Evolutionary conservation across 495 filamentous ascomycete genomes (phyloP).

Genomic region (Penicillium verhagenii): DNA sequence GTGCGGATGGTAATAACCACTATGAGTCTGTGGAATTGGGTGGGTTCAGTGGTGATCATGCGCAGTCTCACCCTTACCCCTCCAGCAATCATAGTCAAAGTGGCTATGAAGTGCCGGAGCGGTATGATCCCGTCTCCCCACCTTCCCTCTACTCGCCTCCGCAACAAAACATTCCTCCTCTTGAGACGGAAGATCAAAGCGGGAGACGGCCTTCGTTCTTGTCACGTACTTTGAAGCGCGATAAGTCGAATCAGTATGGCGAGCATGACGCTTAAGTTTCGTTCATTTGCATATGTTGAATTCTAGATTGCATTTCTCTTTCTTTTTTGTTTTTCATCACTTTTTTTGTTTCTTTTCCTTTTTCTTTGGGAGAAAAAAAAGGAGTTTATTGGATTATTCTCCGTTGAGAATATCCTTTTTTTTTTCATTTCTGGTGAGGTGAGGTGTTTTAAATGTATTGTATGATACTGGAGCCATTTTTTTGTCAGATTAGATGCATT

Average conservation of each 20-base stretch:
- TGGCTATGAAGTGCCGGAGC: constrained; percentile 13
- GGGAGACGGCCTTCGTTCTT: constrained; percentile 10
- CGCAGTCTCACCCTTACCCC: background rate
- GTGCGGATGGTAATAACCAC: constrained; percentile 10
- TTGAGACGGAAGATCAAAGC: background rate
- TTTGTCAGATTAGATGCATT: background rate
- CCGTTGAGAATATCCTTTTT: constrained; percentile 1
- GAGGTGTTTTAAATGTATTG: constrained; percentile 2
- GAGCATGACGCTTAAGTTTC: constrained; percentile 5
- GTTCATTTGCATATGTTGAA: background rate
- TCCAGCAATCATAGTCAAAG: constrained; percentile 14
- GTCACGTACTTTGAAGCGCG: constrained; percentile 6
- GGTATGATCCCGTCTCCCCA: constrained; percentile 26
- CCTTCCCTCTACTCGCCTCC: constrained; percentile 20
- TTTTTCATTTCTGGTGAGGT: background rate
- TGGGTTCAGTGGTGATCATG: background rate
- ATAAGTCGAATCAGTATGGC: constrained; percentile 15
- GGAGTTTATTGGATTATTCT: background rate
- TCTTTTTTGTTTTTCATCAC: background rate
- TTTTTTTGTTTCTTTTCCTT: background rate
- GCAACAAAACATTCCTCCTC: constrained; percentile 7
- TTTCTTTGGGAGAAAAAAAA: background rate
- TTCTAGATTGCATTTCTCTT: background rate
- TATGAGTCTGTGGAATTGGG: constrained; percentile 17
- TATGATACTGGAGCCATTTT: constrained; percentile 5